Percentiles rank a stretch among this genome's conserved stretches.
Conservation (phyloP, 2,329 filamentous ascomycete species). For the Bipolaris sorokiniana region DNA sequence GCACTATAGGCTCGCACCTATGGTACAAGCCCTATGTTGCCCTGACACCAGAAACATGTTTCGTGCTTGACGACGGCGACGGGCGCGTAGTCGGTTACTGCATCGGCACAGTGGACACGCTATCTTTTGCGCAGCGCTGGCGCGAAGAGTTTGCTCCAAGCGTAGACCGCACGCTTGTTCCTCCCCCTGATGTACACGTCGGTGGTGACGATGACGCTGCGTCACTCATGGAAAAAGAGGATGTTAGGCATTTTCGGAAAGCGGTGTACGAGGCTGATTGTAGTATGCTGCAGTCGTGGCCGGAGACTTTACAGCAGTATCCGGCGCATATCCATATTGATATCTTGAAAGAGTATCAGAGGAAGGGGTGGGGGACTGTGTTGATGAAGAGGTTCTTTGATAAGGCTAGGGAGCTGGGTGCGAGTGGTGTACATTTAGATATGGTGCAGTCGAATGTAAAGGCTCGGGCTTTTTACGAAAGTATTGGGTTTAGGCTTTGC, state of each 20-base stretch:
- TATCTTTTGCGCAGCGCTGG: constrained; percentile 35
- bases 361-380: constrained; percentile 39
- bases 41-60: constrained; percentile 40
- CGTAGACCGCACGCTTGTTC: constrained; percentile 29
- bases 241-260: constrained; percentile 22
- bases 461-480: constrained; percentile 39
- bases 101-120: constrained; percentile 42
- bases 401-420: constrained; percentile 29
- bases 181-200: constrained; percentile 14
- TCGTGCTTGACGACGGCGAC: constrained; percentile 44
- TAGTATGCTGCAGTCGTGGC: constrained; percentile 29
- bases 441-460: constrained; percentile 43
- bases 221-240: constrained; percentile 27
- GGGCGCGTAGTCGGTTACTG: constrained; percentile 48
- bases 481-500: constrained; percentile 33
- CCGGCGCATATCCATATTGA: constrained; percentile 50
- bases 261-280: constrained; percentile 32
- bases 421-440: constrained; percentile 44
- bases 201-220: constrained; percentile 13
- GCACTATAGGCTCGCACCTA: constrained; percentile 40
- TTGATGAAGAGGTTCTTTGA: constrained; percentile 38
- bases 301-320: constrained; percentile 31
- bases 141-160: constrained; percentile 33
- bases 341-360: constrained; percentile 43
- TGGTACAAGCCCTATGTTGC: constrained; percentile 45